Conservation (phyloP, 2,329 filamentous ascomycete species). For the Lasiodiplodia gonubiensis region DNA sequence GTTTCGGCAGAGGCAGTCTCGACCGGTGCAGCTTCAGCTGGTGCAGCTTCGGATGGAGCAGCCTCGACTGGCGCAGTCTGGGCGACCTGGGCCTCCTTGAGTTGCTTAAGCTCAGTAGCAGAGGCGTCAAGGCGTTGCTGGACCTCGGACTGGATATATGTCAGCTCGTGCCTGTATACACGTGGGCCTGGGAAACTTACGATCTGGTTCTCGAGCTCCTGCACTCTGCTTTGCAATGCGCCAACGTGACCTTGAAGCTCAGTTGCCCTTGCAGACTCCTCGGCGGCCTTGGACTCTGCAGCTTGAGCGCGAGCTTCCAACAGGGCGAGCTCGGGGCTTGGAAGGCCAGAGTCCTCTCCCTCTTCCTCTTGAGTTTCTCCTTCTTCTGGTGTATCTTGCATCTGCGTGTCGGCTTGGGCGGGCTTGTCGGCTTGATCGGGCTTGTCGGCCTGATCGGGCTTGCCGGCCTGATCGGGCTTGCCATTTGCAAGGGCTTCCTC, state of each 20-base stretch:
- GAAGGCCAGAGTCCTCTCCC: constrained; percentile 25
- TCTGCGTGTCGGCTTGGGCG: constrained; percentile 34
- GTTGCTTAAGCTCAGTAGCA: constrained; percentile 40
- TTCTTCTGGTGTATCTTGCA: constrained; percentile 50
- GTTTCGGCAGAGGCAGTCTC: background rate
- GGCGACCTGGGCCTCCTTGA: constrained; percentile 31
- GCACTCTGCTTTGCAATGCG: constrained; percentile 63
- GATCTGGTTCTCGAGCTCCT: constrained; percentile 68
- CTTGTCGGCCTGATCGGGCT: constrained; percentile 31
- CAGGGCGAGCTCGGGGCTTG: constrained; percentile 35
- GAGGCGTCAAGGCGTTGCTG: constrained; percentile 46
- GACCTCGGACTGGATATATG: constrained; percentile 44
- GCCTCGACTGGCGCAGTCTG: constrained; percentile 3
- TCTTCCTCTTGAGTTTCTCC: constrained; percentile 49
- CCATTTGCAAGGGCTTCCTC: constrained; percentile 63
- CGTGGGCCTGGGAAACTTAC: constrained; percentile 36
- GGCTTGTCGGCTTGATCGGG: constrained; percentile 30
- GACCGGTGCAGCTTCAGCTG: background rate
- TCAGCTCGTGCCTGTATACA: constrained; percentile 25
- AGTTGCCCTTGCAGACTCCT: constrained; percentile 46
- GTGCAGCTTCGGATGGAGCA: background rate
- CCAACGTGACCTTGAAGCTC: constrained; percentile 49
- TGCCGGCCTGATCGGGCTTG: constrained; percentile 31
- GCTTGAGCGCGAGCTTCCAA: constrained; percentile 41
- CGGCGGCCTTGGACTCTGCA: constrained; percentile 49